Evolutionary conservation across 352 stramenopile species (phyloP), one percentile per base, ranked within the genome.

Genomic region (Globisporangium apiculatum): DNA sequence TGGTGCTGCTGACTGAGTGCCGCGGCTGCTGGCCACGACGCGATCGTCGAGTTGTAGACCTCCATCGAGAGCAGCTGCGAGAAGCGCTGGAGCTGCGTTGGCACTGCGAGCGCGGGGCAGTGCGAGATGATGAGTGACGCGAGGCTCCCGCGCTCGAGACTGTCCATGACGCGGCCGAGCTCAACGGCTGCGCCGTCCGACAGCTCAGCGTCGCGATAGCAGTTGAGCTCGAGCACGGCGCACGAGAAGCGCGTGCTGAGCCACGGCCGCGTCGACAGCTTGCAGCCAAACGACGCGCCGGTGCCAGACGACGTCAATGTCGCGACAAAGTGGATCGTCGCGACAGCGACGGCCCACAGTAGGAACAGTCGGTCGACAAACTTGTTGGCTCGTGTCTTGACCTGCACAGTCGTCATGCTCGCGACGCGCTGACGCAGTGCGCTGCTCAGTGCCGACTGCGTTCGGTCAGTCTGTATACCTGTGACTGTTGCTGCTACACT

Each of bases 41-140:
- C 49, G 31, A 62, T 31, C 45, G 69, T 74, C 7, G 31, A 54
- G 41, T 74, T 76, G 66, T 69, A 66, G 18, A 74, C 53, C 15
- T 76, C 48, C 17, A 76, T 37, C n/a, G 62, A 55, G 0, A 76
- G 35, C 0, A 76, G 45, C 24, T 74, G 72, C 7, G 51, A 31
- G 37, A 72, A 74, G 15, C n/a, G 43, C 45, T 57, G 63, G 40
- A 74, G 49, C 5, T 40, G 11, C 3, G 42, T 5, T 4, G 60
- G 58, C 15, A 76, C 38, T 18, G 7, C n/a, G 2, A 76, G 58
- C 2, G 50, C 52, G 18, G 18, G 18, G 18, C 18, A 24, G 18
- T 24, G 18, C 18, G 18, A 24, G 18, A 24, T 24, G 18, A 24
- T 24, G 18, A 24, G 18, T 1, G 18, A 24, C 18, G 18, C 18